Evolutionary conservation across 257 asterid species (phyloP).

Genomic region (Salvia rosmarinus): DNA sequence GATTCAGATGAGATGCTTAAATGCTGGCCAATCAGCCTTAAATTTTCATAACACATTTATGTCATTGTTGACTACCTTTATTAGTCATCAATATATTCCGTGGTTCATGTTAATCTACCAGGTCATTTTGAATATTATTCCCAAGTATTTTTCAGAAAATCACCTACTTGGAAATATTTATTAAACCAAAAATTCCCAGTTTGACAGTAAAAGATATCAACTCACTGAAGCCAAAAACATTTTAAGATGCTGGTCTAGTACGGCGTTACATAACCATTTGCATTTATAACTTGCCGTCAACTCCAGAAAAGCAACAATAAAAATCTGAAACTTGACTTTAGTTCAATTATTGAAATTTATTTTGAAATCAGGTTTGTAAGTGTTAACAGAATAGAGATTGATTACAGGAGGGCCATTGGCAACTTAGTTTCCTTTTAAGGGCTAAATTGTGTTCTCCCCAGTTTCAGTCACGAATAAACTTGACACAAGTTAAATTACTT

Average conservation of each 20-base stretch:
- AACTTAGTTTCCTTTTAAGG: constrained; percentile 6
- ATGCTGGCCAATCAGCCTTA: constrained; percentile 25
- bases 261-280: constrained; percentile 6
- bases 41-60: constrained; percentile 21
- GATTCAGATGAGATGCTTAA: constrained; percentile 23
- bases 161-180: neutral
- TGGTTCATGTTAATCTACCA: constrained; percentile 22
- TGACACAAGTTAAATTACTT: constrained; percentile 7
- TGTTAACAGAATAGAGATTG: neutral
- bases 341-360: neutral
- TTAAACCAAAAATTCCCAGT: neutral
- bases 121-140: neutral
- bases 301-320: neutral
- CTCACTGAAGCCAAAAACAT: neutral
- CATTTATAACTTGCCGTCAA: constrained; percentile 20
- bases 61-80: constrained; percentile 28
- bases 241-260: constrained; percentile 10
- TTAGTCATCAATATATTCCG: constrained; percentile 12
- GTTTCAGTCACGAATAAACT: constrained; percentile 21
- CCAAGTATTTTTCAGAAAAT: constrained; percentile 6
- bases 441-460: constrained; percentile 11
- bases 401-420: constrained; percentile 6
- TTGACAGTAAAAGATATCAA: neutral
- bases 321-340: neutral
- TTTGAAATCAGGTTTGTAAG: neutral